Evolutionary conservation across 2,329 filamentous ascomycete species (phyloP).

Genomic region (Neocatenulostroma microsporum): DNA sequence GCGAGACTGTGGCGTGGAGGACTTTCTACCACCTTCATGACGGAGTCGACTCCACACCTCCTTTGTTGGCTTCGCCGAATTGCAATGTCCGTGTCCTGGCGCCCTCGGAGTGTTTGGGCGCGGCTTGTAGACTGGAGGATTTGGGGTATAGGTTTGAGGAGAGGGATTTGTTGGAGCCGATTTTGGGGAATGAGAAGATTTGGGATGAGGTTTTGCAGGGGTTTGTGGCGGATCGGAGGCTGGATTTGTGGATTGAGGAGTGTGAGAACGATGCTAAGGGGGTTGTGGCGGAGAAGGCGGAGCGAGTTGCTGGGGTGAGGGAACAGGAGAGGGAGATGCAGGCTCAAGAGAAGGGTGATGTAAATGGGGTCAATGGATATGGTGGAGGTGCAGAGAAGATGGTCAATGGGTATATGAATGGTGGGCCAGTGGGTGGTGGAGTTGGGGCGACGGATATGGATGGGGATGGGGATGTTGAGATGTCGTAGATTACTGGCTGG

Average conservation of each 20-base stretch:
- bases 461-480: constrained; percentile 15
- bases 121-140: constrained; percentile 49
- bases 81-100: constrained; percentile 18
- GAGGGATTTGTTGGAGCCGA: constrained; percentile 56
- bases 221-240: constrained; percentile 58
- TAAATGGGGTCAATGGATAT: constrained; percentile 1
- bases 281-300: constrained; percentile 30
- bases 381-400: background rate
- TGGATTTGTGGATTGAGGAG: constrained; percentile 60
- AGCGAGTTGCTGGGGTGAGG: constrained; percentile 22
- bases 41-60: too few relatives aligned
- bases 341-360: background rate
- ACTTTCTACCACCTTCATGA: constrained; percentile 39
- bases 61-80: constrained; percentile 11
- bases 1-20: constrained; percentile 27
- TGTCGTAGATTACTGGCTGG: too few relatives aligned
- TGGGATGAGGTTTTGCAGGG: constrained; percentile 62
- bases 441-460: constrained; percentile 7
- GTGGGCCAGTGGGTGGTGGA: constrained; percentile 9
- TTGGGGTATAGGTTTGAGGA: constrained; percentile 46
- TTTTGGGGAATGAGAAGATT: constrained; percentile 62
- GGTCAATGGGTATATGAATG: constrained; percentile 10
- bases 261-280: constrained; percentile 32
- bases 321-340: constrained; percentile 13
- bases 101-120: constrained; percentile 41